Conservation (phyloP, 1,139 yeast species). For the Pichia sp. region DNA sequence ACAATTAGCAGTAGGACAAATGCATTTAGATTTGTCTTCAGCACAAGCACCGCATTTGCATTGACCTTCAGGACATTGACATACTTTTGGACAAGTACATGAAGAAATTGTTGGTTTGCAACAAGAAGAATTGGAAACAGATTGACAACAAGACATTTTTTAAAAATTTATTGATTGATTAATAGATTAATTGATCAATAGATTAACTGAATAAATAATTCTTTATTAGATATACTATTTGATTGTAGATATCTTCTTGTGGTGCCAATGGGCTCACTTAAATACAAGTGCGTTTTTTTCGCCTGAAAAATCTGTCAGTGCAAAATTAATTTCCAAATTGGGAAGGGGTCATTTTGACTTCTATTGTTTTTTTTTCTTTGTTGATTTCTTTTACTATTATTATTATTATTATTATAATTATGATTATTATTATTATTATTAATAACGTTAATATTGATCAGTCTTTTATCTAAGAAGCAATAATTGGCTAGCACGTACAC, state of each 20-base stretch:
- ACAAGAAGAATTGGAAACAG: slow-evolving; percentile 2
- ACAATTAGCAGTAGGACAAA: slow-evolving; percentile 16
- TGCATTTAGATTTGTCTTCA: slow-evolving; percentile 13
- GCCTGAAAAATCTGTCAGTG: neutral
- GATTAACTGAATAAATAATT: neutral
- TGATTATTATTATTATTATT: no score
- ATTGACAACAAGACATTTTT: slow-evolving; percentile 8
- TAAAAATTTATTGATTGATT: neutral
- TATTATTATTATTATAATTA: no score
- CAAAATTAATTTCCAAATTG: no score
- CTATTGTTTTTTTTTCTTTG: no score
- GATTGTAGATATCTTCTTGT: no score
- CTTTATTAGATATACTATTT: no score
- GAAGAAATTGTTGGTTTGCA: neutral
- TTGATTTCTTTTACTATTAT: no score
- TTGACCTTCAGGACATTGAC: slow-evolving; percentile 14
- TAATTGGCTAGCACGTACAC: slow-evolving; percentile 66
- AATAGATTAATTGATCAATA: neutral
- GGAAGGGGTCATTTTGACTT: no score
- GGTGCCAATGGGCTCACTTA: no score
- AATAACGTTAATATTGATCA: neutral
- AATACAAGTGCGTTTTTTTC: slow-evolving; percentile 5
- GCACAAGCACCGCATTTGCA: slow-evolving; percentile 16
- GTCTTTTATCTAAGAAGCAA: slow-evolving; percentile 49
- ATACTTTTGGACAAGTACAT: slow-evolving; percentile 15